Percentiles rank a stretch among this genome's conserved stretches.
These are phyloP conservation scores for Aspergillus japonicus DNA, from an alignment of 2,329 filamentous ascomycete species.

Conservation along the genomic window DNA sequence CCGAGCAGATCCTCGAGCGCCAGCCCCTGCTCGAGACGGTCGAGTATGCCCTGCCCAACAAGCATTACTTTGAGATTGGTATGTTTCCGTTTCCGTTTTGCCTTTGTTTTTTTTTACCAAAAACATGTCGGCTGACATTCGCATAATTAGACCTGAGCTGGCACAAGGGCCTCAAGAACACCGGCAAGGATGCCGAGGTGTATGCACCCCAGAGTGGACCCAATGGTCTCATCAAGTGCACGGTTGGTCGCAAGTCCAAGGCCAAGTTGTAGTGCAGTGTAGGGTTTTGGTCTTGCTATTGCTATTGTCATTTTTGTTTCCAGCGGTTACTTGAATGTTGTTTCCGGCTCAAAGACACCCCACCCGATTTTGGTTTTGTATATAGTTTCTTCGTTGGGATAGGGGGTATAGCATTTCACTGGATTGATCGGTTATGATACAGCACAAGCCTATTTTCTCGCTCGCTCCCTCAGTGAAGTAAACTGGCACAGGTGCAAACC, in stretches of 20 bases:
- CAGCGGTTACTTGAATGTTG: conserved; percentile 6
- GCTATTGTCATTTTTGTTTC: conserved; percentile 4
- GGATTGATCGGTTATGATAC: neutral
- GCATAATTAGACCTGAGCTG: conserved; percentile 74
- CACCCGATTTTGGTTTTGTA: neutral
- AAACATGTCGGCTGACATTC: conserved; percentile 8
- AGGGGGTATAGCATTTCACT: conserved; percentile 2
- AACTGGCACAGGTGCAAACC: no score
- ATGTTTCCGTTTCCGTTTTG: conserved; percentile 20
- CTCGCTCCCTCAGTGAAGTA: no score
- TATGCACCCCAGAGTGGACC: conserved; percentile 90
- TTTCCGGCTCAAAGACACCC: neutral
- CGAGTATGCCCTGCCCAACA: conserved; percentile 87
- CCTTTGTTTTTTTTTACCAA: neutral
- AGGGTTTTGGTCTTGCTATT: neutral
- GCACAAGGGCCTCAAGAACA: conserved; percentile 95
- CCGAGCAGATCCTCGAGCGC: conserved; percentile 74
- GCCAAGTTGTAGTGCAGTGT: conserved; percentile 30
- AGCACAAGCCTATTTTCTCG: neutral
- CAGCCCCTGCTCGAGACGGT: conserved; percentile 71
- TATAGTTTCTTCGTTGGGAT: conserved; percentile 5
- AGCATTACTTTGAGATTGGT: conserved; percentile 95
- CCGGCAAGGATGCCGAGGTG: conserved; percentile 90
- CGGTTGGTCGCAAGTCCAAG: conserved; percentile 55
- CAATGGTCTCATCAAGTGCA: conserved; percentile 94